Conservation (phyloP, 2,329 filamentous ascomycete species). For the Colletotrichum brevisporum region DNA sequence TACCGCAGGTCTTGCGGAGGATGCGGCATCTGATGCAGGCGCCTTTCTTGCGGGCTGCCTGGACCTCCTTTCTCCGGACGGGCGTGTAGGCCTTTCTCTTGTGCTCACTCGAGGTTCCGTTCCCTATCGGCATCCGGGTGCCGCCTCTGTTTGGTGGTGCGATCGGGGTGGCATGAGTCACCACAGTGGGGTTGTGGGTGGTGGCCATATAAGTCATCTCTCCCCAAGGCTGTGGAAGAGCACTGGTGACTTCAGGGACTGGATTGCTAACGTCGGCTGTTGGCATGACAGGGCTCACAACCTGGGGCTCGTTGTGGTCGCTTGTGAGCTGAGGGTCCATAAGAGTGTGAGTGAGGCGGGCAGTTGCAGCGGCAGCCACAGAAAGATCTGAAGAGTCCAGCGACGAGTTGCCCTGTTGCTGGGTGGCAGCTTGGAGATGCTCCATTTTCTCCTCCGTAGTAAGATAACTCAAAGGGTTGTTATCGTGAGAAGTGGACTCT, state of each 20-base stretch:
- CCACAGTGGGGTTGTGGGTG: conserved; percentile 39
- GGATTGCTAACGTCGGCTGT: conserved; percentile 27
- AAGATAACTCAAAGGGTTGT: conserved; percentile 48
- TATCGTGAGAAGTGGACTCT: conserved; percentile 40
- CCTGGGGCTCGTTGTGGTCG: conserved; percentile 30
- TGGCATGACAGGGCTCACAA: conserved; percentile 27
- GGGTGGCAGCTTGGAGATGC: conserved; percentile 62
- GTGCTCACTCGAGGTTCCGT: conserved; percentile 41
- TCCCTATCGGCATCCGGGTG: conserved; percentile 60
- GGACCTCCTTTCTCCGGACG: conserved; percentile 73
- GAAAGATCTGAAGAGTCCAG: conserved; percentile 65
- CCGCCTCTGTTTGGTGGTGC: conserved; percentile 57
- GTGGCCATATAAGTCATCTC: conserved; percentile 65
- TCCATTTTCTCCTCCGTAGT: conserved; percentile 59
- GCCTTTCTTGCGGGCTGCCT: conserved; percentile 74
- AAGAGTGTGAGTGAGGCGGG: conserved; percentile 67
- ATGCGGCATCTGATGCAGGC: conserved; percentile 77
- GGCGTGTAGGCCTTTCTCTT: conserved; percentile 54
- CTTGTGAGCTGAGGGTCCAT: conserved; percentile 64
- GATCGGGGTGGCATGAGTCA: conserved; percentile 39
- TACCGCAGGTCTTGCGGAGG: conserved; percentile 76
- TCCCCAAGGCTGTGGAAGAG: conserved; percentile 62
- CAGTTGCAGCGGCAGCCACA: conserved; percentile 70
- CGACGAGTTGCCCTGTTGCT: conserved; percentile 50
- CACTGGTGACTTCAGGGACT: conserved; percentile 15